A percentile compares a stretch with the other conserved stretches of the same genome.
These are phyloP conservation scores for Favolaschia claudopus DNA, from an alignment of 768 basidiomycete genomes.

Conservation along the genomic window DNA sequence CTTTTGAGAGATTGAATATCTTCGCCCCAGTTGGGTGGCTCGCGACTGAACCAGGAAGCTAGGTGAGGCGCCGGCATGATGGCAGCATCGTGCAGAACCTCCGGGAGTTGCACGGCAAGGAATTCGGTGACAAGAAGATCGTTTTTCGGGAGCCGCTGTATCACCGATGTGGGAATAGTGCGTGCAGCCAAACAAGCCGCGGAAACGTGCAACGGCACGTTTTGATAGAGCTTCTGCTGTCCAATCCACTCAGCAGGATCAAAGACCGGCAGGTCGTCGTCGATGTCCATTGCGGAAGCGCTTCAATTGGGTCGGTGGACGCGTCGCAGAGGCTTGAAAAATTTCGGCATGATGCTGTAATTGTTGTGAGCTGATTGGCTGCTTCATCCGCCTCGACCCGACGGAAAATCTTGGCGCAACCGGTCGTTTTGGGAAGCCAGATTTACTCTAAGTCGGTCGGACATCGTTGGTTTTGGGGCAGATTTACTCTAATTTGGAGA, in stretches of 20 bases:
- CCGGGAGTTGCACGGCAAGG: not conserved
- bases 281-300: no score
- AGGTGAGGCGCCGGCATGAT: not conserved
- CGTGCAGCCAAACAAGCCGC: not conserved
- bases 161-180: not conserved
- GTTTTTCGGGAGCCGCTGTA: not conserved
- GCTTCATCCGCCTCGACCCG: no score
- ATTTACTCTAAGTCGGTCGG: no score
- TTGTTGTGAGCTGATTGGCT: no score
- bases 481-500: no score
- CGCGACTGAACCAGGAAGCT: not conserved
- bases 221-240: not conserved
- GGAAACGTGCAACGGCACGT: not conserved
- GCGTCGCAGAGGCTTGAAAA: no score
- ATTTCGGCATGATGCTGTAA: no score
- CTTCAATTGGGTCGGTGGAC: no score
- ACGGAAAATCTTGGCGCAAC: no score
- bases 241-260: constrained; percentile 1
- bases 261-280: not conserved
- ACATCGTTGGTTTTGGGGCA: no score
- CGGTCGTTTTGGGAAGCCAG: no score
- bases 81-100: not conserved
- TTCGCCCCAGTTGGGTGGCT: not conserved
- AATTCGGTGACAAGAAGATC: not conserved
- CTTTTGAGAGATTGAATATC: not conserved